Percentiles rank a stretch among this genome's conserved stretches.
Evolutionary conservation across 345 rosid genomes (phyloP).

Genomic region (Arabidopsis suecica): DNA sequence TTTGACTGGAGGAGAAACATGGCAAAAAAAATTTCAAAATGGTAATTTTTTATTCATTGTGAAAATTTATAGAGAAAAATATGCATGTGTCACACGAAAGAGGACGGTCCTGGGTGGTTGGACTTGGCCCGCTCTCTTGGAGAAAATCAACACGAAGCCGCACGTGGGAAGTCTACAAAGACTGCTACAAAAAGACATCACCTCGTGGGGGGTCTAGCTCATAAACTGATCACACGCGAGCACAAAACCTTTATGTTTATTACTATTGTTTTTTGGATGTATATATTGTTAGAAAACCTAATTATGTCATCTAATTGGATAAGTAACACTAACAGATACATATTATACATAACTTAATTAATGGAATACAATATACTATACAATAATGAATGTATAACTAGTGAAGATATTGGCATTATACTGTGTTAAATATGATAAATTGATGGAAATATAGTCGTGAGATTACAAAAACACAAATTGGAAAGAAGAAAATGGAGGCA

Average conservation of each 20-base stretch:
- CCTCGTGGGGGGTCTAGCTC: constrained; percentile 38
- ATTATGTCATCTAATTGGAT: neutral
- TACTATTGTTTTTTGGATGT: no score
- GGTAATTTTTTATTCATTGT: neutral
- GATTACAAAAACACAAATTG: neutral
- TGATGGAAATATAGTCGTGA: neutral
- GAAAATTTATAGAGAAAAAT: neutral
- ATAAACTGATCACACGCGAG: constrained; percentile 12
- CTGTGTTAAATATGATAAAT: neutral
- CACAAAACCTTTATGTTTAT: constrained; percentile 20
- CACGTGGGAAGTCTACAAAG: constrained; percentile 43
- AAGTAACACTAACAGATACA: neutral
- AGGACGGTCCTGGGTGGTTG: constrained; percentile 31
- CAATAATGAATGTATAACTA: neutral
- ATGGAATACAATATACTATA: neutral
- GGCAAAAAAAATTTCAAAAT: neutral
- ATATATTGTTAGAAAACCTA: neutral
- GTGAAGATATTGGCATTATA: neutral
- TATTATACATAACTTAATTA: neutral
- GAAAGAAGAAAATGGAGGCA: constrained; percentile 22
- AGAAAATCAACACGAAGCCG: constrained; percentile 27
- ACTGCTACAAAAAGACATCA: constrained; percentile 39
- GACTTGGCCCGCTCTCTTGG: constrained; percentile 33
- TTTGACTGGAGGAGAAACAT: neutral
- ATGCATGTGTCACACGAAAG: constrained; percentile 13